Percentiles rank a stretch among this genome's conserved stretches.
phyloP scores from a whole-genome alignment of 208 protist species.

The Polymyxa betae region DNA sequence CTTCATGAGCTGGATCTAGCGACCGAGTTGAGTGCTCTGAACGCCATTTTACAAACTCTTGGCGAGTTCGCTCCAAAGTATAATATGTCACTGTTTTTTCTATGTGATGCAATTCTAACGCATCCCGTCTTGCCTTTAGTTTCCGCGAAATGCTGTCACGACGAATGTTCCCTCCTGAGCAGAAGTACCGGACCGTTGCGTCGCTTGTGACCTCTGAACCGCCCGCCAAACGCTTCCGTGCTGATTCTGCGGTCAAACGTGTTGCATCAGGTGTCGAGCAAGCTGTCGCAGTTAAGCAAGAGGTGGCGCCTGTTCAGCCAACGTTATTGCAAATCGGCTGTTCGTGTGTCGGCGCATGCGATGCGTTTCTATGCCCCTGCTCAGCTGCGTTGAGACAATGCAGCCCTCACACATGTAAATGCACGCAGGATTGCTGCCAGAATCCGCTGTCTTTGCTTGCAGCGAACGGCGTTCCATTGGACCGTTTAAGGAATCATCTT shows the following conservation, averaged over 20 bases:
- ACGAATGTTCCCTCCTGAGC: not conserved
- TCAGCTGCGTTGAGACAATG: not conserved
- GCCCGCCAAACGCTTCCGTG: not conserved
- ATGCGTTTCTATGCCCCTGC: not conserved
- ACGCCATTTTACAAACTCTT: not conserved
- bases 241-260: not conserved
- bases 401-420: not conserved
- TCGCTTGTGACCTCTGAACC: not conserved
- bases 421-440: not conserved
- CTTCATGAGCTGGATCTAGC: slow-evolving; percentile 25
- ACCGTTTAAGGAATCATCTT: not conserved
- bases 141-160: not conserved
- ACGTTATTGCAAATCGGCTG: not conserved
- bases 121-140: not conserved
- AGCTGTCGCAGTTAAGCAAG: not conserved
- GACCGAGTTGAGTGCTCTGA: not conserved
- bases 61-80: not conserved
- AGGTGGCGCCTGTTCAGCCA: not conserved
- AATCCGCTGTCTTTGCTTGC: not conserved
- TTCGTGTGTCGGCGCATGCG: not conserved
- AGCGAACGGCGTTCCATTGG: not conserved
- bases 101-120: not conserved
- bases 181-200: not conserved
- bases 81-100: not conserved
- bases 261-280: not conserved